Evolutionary conservation across 2,329 filamentous ascomycete species (phyloP), one percentile per base, ranked within the genome.

Genomic region (Penicillium digitatum): DNA sequence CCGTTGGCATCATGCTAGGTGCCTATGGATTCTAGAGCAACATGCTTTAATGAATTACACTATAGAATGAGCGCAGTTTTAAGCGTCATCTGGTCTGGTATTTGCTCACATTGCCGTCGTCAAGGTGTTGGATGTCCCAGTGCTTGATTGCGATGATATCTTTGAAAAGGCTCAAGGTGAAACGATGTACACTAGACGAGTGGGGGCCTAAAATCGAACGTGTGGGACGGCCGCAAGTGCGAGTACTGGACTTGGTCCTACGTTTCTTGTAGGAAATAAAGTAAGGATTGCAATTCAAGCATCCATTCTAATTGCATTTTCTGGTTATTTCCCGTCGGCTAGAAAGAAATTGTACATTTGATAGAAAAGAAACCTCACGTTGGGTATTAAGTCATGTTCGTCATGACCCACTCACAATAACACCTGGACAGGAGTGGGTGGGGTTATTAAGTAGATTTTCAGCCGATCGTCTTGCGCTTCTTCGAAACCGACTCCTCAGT

Each of bases 401-500:
- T 45, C 43, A 29, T 45, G 29, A 45, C 27, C 18, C 42, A 44
- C n/a, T n/a, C 27, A 32, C 26, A 22, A 12, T n/a, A 26, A 40
- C 22, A n/a, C 22, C 22, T 26, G 14, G 20, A 22, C 39, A 32
- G 12, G 18, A 5, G 14, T 49, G 26, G 47, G 37, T 20, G 11
- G 27, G 14, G 29, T 10, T 31, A 43, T 27, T 32, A 31, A 42
- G 16, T 26, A 18, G 55, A 24, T 29, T 20, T 47, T 59, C 51
- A 62, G 14, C 54, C 58, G 34, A 49, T 37, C 37, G 62, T 62
- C 61, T 71, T 73, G 35, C 69, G 66, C 59, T 71, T 73, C 66
- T 73, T 73, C 20, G 64, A 46, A 20, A 62, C 57, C 2, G 68
- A 68, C 54, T 72, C 71, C 49, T 73, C 71, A 5, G 69, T 72